A percentile compares a stretch with the other conserved stretches of the same genome.
Evolutionary conservation across 2,329 filamentous ascomycete species (phyloP).

Genomic region (Sclerotiophoma versabilis): DNA sequence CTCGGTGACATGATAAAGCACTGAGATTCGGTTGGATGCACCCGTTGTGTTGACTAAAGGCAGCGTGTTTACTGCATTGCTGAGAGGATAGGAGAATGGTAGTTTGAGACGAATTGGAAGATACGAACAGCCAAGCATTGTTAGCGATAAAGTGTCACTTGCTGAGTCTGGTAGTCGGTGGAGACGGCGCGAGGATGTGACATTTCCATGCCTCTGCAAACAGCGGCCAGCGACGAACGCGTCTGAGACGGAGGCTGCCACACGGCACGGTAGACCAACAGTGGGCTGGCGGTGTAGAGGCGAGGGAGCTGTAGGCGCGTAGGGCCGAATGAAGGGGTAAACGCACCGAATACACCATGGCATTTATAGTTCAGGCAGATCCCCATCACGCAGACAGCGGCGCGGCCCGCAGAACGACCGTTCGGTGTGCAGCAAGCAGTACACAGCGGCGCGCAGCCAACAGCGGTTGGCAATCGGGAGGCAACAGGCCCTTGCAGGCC

Average conservation of each 20-base stretch:
- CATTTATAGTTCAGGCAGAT: constrained; percentile 3
- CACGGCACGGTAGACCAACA: not conserved
- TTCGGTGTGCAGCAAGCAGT: not conserved
- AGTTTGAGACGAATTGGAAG: not conserved
- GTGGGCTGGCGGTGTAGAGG: constrained; percentile 2
- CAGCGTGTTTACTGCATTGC: not conserved
- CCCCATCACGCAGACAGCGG: constrained; percentile 19
- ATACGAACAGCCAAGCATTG: not conserved
- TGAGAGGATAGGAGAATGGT: not conserved
- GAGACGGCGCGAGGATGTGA: not conserved
- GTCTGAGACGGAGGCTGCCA: not conserved
- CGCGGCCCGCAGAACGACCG: constrained; percentile 21
- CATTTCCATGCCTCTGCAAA: not conserved
- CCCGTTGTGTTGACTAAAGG: not conserved
- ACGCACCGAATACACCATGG: not conserved
- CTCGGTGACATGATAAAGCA: constrained; percentile 8
- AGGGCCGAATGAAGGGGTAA: constrained; percentile 6
- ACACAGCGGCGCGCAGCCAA: constrained; percentile 5
- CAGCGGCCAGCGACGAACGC: not conserved
- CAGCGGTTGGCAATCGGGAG: constrained; percentile 11
- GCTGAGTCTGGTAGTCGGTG: not conserved
- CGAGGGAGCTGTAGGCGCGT: constrained; percentile 3
- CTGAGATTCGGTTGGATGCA: not conserved
- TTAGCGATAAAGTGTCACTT: not conserved
- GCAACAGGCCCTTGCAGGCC: not conserved